phyloP scores from a whole-genome alignment of 2,329 filamentous ascomycete genomes.

The Onygenales sp. region DNA sequence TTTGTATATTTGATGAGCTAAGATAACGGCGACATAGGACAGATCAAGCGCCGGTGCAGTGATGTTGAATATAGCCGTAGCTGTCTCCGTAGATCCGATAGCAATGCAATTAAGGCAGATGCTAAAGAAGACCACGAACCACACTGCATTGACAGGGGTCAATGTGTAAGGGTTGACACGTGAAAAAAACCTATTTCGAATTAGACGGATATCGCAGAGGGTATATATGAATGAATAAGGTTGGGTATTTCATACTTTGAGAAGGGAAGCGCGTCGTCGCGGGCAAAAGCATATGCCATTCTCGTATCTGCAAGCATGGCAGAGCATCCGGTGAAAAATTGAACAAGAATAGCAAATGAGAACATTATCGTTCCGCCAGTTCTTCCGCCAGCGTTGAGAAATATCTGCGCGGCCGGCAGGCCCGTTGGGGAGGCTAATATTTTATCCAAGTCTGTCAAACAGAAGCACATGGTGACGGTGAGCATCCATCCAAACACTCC shows the following conservation, averaged over 20 bases:
- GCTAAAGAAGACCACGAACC: slow-evolving; percentile 54
- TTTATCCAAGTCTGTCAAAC: slow-evolving; percentile 47
- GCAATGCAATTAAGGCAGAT: slow-evolving; percentile 40
- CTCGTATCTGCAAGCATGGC: slow-evolving; percentile 56
- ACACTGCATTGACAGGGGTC: slow-evolving; percentile 54
- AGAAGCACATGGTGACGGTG: slow-evolving; percentile 56
- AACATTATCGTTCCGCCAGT: slow-evolving; percentile 52
- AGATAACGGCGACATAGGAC: slow-evolving; percentile 51
- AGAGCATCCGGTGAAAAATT: slow-evolving; percentile 56
- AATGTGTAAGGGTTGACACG: slow-evolving; percentile 45
- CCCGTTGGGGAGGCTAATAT: slow-evolving; percentile 51
- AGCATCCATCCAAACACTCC: slow-evolving; percentile 53
- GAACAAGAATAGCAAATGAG: slow-evolving; percentile 53
- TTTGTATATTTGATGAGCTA: slow-evolving; percentile 47
- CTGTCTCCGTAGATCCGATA: slow-evolving; percentile 35
- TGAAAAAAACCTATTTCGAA: slow-evolving; percentile 36
- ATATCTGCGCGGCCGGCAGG: slow-evolving; percentile 50
- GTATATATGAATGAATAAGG: background rate
- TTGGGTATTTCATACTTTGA: slow-evolving; percentile 35
- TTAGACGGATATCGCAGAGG: slow-evolving; percentile 1
- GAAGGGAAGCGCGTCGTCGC: slow-evolving; percentile 53
- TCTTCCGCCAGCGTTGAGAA: slow-evolving; percentile 51
- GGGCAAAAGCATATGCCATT: slow-evolving; percentile 53
- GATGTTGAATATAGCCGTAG: slow-evolving; percentile 43
- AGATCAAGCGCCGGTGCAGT: slow-evolving; percentile 44